Conservation (phyloP, 1,284 basidiomycete species). For the Salmacisia buchloeana region DNA sequence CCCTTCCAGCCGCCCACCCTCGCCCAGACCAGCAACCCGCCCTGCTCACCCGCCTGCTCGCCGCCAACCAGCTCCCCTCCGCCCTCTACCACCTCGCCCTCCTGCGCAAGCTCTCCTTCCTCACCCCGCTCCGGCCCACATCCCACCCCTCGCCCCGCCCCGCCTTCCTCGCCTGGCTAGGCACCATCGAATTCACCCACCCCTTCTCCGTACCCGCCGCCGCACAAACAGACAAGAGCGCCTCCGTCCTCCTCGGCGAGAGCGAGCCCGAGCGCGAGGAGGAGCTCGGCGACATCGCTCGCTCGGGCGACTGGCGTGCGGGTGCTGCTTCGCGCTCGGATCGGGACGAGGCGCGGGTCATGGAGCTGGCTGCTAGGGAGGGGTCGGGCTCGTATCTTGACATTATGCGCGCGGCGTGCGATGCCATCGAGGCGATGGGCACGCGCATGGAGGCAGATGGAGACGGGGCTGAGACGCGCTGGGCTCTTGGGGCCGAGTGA, state of each 20-base stretch:
- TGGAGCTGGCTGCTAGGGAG: not conserved
- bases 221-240: not conserved
- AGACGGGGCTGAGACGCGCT: not conserved
- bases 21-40: not conserved
- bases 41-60: slow-evolving; percentile 4
- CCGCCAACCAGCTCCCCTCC: not conserved
- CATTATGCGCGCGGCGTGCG: slow-evolving; percentile 14
- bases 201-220: slow-evolving; percentile 1
- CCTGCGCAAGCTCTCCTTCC: slow-evolving; percentile 9
- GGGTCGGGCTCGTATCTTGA: not conserved
- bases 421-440: slow-evolving; percentile 21
- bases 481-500: slow-evolving; percentile 3
- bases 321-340: slow-evolving; percentile 1
- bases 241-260: not conserved
- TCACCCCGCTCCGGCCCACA: not conserved
- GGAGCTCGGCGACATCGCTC: not conserved
- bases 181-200: slow-evolving; percentile 6
- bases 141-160: not conserved
- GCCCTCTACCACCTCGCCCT: slow-evolving; percentile 11
- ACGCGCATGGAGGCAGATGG: slow-evolving; percentile 16
- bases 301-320: not conserved
- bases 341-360: not conserved
- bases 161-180: slow-evolving; percentile 6
- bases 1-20: slow-evolving; percentile 17
- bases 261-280: slow-evolving; percentile 4